Evolutionary conservation across 352 stramenopile genomes (phyloP), one percentile per base, ranked within the genome.

Genomic region (Pythium aphanidermatum): DNA sequence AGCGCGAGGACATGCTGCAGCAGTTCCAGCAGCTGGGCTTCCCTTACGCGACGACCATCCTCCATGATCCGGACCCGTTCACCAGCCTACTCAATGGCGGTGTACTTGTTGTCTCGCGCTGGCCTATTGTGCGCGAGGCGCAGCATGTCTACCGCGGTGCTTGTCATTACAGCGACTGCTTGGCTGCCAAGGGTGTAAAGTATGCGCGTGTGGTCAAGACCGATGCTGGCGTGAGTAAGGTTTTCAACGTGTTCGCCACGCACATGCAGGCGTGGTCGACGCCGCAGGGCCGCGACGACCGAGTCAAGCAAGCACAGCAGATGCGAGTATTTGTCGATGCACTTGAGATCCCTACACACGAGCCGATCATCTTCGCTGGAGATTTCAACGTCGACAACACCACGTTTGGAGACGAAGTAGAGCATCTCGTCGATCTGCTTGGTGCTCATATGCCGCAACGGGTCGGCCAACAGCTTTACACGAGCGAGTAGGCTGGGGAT

Each of bases 401-500:
- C 37, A 85, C 81, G 24, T 92, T 78, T 45, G 48, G 58, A 3
- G 55, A 68, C 12, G 81, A 92, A 68, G 81, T 92, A 24, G 58
- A 69, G 4, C 46, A 87, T 35, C 20, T 92, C 13, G 63, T 87
- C 2, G 43, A 68, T 8, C 23, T 92, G 27, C 63, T 92, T 5
- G 57, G 64, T 8, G 75, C 77, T 0, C 58, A 70, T 12, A 58
- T 63, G 14, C 77, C 77, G 5, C 44, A 34, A 14, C 71, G 62
- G 31, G 58, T 83, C 5, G 81, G 81, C 16, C 39, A 74, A 13
- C 73, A 87, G 44, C 41, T 58, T 9, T 92, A 75, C 37, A 92
- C 81, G 10, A 92, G 81, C 78, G 81, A 92, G 81, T 92, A 66
- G n/a, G n/a, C n/a, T n/a, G n/a, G n/a, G n/a, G n/a, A n/a, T n/a